Evolutionary conservation across 352 stramenopile species (phyloP).

Genomic region (Phytophthora brassicae): DNA sequence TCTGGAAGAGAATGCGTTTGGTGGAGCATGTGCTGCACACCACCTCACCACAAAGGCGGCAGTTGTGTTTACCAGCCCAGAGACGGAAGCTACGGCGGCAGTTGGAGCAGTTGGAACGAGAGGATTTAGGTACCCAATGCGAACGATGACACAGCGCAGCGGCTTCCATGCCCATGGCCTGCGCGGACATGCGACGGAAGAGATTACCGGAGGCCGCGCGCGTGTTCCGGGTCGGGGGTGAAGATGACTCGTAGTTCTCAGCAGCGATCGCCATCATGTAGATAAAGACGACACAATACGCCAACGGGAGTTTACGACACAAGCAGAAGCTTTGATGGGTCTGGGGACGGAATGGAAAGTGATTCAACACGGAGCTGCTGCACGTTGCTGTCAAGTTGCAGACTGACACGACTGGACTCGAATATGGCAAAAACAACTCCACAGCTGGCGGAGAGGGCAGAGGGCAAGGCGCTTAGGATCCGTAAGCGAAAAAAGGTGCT

Average conservation of each 20-base stretch:
- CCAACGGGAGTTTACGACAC: not conserved
- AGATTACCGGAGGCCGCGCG: conserved; percentile 27
- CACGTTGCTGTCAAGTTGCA: conserved; percentile 14
- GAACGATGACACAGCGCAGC: conserved; percentile 71
- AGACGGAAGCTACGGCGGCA: conserved; percentile 65
- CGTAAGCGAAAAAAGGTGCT: conserved; percentile 10
- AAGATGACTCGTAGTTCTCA: conserved; percentile 4
- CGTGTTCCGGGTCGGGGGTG: conserved; percentile 10
- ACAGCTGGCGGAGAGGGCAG: conserved; percentile 10
- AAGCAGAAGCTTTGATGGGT: not conserved
- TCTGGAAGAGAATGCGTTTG: conserved; percentile 71
- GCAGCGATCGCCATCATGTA: conserved; percentile 23
- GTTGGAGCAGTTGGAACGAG: conserved; percentile 61
- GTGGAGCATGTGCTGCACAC: conserved; percentile 75
- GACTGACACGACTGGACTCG: conserved; percentile 1
- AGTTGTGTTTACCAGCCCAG: conserved; percentile 74
- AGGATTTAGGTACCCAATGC: conserved; percentile 78
- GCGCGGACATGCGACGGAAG: conserved; percentile 63
- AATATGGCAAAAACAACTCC: not conserved
- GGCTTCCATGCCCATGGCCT: conserved; percentile 67
- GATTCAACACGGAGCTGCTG: conserved; percentile 9
- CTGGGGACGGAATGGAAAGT: conserved; percentile 24
- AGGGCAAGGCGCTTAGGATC: conserved; percentile 8
- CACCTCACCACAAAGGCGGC: conserved; percentile 75
- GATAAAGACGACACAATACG: not conserved